A percentile compares a stretch with the other conserved stretches of the same genome.
Conservation (phyloP, 495 filamentous ascomycete genomes). For the Aspergillus ellipticus region DNA sequence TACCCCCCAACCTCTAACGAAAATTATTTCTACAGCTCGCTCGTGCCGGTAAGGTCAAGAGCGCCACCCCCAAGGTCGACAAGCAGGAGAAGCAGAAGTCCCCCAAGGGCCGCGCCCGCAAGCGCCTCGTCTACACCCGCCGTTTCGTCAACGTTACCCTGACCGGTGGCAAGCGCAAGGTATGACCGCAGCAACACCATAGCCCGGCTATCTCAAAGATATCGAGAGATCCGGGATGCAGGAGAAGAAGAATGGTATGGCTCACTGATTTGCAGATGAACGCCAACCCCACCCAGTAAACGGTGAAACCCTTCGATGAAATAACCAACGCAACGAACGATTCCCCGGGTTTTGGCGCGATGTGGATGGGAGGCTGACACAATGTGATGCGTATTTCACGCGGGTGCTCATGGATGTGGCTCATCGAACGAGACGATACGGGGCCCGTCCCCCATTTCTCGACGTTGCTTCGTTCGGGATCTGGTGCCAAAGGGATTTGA, state of each 20-base stretch:
- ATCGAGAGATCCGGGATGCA: too few species aligned
- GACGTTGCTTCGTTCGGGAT: neutral
- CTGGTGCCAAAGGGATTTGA: neutral
- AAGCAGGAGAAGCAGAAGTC: conserved; percentile 48
- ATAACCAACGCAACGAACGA: neutral
- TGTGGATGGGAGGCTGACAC: neutral
- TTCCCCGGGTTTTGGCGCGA: conserved; percentile 5
- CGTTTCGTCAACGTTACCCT: conserved; percentile 99
- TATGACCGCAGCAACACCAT: conserved; percentile 36
- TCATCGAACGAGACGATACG: neutral
- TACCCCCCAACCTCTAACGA: neutral
- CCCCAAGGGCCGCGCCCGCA: conserved; percentile 98
- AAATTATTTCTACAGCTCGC: conserved; percentile 52
- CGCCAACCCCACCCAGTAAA: conserved; percentile 22
- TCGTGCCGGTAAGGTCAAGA: conserved; percentile 96
- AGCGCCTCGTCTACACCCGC: conserved; percentile 94
- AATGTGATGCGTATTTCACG: neutral
- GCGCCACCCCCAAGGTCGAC: conserved; percentile 76
- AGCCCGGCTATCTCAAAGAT: too few species aligned
- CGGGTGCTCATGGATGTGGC: neutral
- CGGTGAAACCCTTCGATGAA: neutral
- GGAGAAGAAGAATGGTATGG: too few species aligned
- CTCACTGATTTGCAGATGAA: conserved; percentile 23
- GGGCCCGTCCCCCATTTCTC: neutral
- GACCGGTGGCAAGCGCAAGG: conserved; percentile 99